Conservation (phyloP, 2,329 filamentous ascomycete species). For the Ustilaginoidea virens region DNA sequence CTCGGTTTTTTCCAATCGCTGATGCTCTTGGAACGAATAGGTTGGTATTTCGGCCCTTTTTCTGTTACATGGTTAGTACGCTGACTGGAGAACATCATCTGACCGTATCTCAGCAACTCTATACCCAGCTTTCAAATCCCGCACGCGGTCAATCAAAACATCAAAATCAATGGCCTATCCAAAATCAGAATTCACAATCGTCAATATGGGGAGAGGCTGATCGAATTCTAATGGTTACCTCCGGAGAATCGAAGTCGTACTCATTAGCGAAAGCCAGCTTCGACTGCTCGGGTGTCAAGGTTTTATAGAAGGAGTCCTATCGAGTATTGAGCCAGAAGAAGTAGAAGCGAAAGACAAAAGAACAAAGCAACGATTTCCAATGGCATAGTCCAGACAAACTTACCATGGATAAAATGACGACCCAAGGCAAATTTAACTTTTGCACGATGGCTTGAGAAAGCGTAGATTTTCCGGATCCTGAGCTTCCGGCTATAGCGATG, state of each 20-base stretch:
- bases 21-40: slow-evolving; percentile 90
- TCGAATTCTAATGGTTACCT: slow-evolving; percentile 27
- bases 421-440: slow-evolving; percentile 86
- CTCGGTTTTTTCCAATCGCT: slow-evolving; percentile 62
- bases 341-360: too few relatives aligned
- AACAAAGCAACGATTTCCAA: too few relatives aligned
- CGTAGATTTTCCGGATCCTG: slow-evolving; percentile 88
- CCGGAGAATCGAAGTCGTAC: slow-evolving; percentile 89
- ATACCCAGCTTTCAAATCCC: slow-evolving; percentile 84
- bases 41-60: slow-evolving; percentile 82
- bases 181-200: not conserved
- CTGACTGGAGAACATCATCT: not conserved
- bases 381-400: too few relatives aligned
- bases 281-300: slow-evolving; percentile 63
- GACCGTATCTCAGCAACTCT: too few relatives aligned
- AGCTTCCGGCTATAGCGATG: slow-evolving; percentile 90
- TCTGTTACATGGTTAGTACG: slow-evolving; percentile 24
- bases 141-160: slow-evolving; percentile 60
- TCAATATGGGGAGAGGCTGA: too few relatives aligned
- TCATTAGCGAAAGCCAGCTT: slow-evolving; percentile 74
- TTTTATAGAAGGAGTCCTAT: slow-evolving; percentile 98
- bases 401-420: slow-evolving; percentile 95
- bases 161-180: slow-evolving; percentile 79
- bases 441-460: slow-evolving; percentile 82
- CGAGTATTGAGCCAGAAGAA: slow-evolving; percentile 11